A percentile compares a stretch with the other conserved stretches of the same genome.
These are phyloP conservation scores for Quercus variabilis DNA, from an alignment of 306 rosid species.

Conservation along the genomic window DNA sequence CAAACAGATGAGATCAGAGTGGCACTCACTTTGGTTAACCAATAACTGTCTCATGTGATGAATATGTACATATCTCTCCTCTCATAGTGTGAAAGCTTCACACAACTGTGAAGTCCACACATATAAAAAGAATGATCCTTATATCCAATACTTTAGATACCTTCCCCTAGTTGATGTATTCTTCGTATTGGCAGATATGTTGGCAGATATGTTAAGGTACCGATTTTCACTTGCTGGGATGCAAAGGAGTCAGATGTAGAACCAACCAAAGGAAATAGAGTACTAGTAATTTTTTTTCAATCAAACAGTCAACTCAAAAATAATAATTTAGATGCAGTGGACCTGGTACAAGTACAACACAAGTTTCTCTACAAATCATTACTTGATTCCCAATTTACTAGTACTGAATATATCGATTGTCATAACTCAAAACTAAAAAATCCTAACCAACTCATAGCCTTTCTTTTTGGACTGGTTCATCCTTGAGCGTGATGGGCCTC, in stretches of 20 bases:
- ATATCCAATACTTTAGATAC: no score
- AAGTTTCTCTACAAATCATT: background rate
- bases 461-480: background rate
- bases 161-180: no score
- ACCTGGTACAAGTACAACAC: background rate
- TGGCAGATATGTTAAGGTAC: no score
- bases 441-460: background rate
- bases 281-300: background rate
- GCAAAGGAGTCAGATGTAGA: background rate
- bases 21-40: no score
- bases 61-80: no score
- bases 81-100: no score
- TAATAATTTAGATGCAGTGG: background rate
- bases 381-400: background rate
- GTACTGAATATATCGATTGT: background rate
- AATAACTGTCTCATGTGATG: no score
- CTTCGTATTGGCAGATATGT: no score
- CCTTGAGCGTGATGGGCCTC: background rate
- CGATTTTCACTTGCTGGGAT: no score
- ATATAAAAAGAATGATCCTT: no score
- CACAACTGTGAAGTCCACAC: no score
- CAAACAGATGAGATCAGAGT: no score
- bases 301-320: background rate
- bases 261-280: background rate
- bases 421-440: background rate